phyloP scores from a whole-genome alignment of 1,284 basidiomycete species.

The Heterobasidion parviporum region DNA sequence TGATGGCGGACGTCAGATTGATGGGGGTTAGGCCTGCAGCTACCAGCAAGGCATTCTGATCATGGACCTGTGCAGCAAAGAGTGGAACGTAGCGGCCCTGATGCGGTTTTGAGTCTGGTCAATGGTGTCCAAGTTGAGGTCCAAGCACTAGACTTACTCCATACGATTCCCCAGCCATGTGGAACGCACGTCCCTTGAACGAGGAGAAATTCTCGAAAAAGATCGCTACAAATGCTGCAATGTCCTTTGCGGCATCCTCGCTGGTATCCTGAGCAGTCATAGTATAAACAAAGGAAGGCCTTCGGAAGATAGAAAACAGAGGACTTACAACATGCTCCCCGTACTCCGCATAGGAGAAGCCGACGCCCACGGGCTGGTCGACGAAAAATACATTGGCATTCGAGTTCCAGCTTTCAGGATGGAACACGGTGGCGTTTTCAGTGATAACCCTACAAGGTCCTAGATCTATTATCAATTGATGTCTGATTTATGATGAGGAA shows the following conservation, averaged over 20 bases:
- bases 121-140: too few relatives aligned
- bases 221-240: conserved; percentile 62
- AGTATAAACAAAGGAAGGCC: background rate
- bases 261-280: background rate
- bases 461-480: conserved; percentile 4
- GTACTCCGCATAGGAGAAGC: conserved; percentile 68
- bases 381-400: conserved; percentile 67
- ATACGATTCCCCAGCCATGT: conserved; percentile 70
- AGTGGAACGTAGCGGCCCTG: conserved; percentile 79
- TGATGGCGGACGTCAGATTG: conserved; percentile 73
- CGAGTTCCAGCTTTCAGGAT: conserved; percentile 60
- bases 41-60: conserved; percentile 59
- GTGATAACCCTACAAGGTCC: conserved; percentile 43
- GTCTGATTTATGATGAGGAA: background rate
- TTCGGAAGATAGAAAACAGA: background rate
- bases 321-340: conserved; percentile 50
- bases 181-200: conserved; percentile 59
- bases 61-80: conserved; percentile 73
- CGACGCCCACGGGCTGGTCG: conserved; percentile 57
- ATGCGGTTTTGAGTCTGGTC: too few relatives aligned
- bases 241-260: conserved; percentile 61
- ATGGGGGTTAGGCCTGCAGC: conserved; percentile 58
- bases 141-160: conserved; percentile 29
- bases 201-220: conserved; percentile 67
- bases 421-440: conserved; percentile 35